phyloP scores from a whole-genome alignment of 495 filamentous ascomycete species.

The Neurospora sp. region DNA sequence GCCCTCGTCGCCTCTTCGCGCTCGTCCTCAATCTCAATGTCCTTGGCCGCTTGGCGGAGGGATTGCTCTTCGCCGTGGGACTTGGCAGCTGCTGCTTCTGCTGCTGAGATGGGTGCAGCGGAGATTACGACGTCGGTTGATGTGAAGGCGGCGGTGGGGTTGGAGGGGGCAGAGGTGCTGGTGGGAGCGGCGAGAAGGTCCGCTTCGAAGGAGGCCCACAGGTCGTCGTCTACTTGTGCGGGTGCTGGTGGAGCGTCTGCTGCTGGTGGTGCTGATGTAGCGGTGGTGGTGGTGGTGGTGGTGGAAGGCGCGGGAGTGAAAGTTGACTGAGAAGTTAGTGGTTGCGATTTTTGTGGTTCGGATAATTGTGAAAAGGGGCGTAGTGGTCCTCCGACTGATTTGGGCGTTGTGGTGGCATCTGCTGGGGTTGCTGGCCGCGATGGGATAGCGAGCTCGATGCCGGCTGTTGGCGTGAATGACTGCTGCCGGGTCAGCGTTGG shows the following conservation, averaged over 20 bases:
- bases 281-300: not conserved
- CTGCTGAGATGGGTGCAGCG: conserved; percentile 58
- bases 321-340: not conserved
- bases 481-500: conserved; percentile 26
- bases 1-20: conserved; percentile 74
- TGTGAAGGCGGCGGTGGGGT: too few species aligned
- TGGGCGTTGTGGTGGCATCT: conserved; percentile 19
- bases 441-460: conserved; percentile 46
- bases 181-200: conserved; percentile 47
- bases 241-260: conserved; percentile 7
- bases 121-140: conserved; percentile 41
- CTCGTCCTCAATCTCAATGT: conserved; percentile 52
- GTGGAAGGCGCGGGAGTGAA: too few species aligned
- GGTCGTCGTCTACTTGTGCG: conserved; percentile 57
- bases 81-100: conserved; percentile 57
- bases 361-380: not conserved
- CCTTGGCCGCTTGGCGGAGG: conserved; percentile 53
- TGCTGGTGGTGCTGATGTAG: conserved; percentile 7
- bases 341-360: not conserved
- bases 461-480: conserved; percentile 31
- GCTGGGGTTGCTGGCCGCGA: conserved; percentile 44
- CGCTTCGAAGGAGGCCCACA: conserved; percentile 87
- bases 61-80: conserved; percentile 49
- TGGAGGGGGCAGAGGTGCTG: too few species aligned
- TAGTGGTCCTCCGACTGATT: not conserved